Percentiles rank a stretch among this genome's conserved stretches.
Conservation (phyloP, 345 rosid genomes). For the Eucalyptus caleyi region DNA sequence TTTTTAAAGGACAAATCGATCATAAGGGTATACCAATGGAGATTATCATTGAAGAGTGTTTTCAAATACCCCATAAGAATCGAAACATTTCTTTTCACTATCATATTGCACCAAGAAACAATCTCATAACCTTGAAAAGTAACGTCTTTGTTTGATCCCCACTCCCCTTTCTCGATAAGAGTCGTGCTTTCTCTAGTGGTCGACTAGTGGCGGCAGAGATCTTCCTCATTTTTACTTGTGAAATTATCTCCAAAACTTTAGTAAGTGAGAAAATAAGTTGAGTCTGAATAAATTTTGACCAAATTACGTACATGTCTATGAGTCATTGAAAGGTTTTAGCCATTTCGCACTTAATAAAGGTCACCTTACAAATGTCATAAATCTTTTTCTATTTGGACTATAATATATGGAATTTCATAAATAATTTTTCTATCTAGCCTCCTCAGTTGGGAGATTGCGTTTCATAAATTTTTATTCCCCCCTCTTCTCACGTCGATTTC, state of each 20-base stretch:
- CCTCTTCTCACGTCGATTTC: neutral
- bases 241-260: neutral
- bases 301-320: neutral
- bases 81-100: neutral
- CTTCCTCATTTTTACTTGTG: neutral
- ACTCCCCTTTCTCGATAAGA: neutral
- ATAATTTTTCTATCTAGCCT: neutral
- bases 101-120: neutral
- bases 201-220: neutral
- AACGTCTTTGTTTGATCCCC: neutral
- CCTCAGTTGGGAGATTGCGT: neutral
- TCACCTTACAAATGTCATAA: neutral
- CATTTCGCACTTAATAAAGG: neutral
- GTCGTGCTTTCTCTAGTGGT: neutral
- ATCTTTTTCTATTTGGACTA: neutral
- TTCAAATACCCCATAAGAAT: neutral
- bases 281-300: neutral
- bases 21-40: rapidly evolving
- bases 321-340: neutral
- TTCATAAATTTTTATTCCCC: neutral
- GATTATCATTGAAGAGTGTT: neutral
- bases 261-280: neutral
- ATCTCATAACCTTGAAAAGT: neutral
- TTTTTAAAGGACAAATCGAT: neutral
- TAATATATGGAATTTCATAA: neutral